phyloP scores from a whole-genome alignment of 1,284 basidiomycete species.

The Neonothopanus nambi region DNA sequence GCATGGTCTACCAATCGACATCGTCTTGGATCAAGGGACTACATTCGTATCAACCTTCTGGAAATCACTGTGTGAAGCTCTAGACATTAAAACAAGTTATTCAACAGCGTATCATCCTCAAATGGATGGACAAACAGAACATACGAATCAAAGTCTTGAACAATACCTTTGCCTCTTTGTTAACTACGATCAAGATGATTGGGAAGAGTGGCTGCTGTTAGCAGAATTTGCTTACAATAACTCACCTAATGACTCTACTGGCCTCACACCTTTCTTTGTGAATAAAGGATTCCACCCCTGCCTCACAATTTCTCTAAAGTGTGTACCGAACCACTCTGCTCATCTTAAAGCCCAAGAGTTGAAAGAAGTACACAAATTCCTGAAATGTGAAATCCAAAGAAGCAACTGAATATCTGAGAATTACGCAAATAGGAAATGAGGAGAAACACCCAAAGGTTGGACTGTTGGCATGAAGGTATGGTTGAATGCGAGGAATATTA shows the following conservation, averaged over 20 bases:
- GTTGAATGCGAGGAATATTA: too few species aligned
- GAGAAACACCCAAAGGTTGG: not conserved
- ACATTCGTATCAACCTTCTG: not conserved
- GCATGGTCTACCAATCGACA: not conserved
- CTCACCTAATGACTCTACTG: constrained; percentile 3
- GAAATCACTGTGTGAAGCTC: not conserved
- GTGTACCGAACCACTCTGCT: not conserved
- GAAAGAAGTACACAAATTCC: not conserved
- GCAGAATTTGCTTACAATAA: constrained; percentile 45
- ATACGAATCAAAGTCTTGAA: constrained; percentile 33
- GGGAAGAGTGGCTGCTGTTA: constrained; percentile 32
- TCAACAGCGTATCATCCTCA: constrained; percentile 27
- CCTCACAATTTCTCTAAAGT: not conserved
- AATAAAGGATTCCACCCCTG: constrained; percentile 8
- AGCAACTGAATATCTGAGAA: not conserved
- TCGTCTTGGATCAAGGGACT: not conserved
- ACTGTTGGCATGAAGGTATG: too few species aligned
- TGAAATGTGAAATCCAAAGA: not conserved
- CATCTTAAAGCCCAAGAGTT: not conserved
- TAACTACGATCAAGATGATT: constrained; percentile 39
- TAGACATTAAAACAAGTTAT: not conserved
- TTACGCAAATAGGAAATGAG: not conserved
- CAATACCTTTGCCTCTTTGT: constrained; percentile 25
- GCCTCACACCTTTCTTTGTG: constrained; percentile 3
- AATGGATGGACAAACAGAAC: constrained; percentile 45